Percentiles rank a stretch among this genome's conserved stretches.
phyloP scores from a whole-genome alignment of 768 basidiomycete genomes.

The Phylloporus scabripes region DNA sequence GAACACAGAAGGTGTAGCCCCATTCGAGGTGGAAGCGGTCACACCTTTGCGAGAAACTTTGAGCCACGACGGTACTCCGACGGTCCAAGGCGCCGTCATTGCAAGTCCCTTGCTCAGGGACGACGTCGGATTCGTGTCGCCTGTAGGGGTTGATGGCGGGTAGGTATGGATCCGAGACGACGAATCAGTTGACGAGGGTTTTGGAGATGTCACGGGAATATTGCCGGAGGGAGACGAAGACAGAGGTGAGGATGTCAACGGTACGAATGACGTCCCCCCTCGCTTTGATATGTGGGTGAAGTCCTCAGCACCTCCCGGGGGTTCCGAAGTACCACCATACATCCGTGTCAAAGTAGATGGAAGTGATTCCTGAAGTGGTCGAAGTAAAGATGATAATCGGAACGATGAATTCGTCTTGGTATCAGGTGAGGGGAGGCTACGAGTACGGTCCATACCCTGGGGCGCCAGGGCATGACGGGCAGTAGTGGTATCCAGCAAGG shows the following conservation, averaged over 20 bases:
- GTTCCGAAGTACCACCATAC: conserved; percentile 27
- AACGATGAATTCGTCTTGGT: conserved; percentile 44
- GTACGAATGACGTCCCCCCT: conserved; percentile 52
- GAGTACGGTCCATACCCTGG: conserved; percentile 37
- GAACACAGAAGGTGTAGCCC: conserved; percentile 15
- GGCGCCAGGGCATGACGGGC: conserved; percentile 28
- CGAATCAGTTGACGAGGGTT: conserved; percentile 22
- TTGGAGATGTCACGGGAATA: conserved; percentile 5
- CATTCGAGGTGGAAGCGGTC: conserved; percentile 33
- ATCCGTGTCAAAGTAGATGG: conserved; percentile 35
- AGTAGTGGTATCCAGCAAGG: conserved; percentile 57
- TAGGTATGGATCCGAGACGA: conserved; percentile 61
- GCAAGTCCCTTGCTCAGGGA: conserved; percentile 41
- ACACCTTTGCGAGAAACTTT: conserved; percentile 39
- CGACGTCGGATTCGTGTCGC: conserved; percentile 37
- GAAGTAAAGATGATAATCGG: conserved; percentile 57
- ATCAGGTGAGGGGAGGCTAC: conserved; percentile 33
- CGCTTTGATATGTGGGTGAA: conserved; percentile 68
- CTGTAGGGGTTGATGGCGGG: conserved; percentile 62
- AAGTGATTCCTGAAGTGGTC: conserved; percentile 59
- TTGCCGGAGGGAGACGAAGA: conserved; percentile 16
- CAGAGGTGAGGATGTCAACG: conserved; percentile 43
- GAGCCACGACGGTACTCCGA: conserved; percentile 71
- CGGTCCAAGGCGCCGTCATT: conserved; percentile 43
- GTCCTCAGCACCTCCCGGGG: conserved; percentile 45